These are phyloP conservation scores for Acrodontium crateriforme DNA, from an alignment of 2,329 filamentous ascomycete genomes.

Conservation along the genomic window DNA sequence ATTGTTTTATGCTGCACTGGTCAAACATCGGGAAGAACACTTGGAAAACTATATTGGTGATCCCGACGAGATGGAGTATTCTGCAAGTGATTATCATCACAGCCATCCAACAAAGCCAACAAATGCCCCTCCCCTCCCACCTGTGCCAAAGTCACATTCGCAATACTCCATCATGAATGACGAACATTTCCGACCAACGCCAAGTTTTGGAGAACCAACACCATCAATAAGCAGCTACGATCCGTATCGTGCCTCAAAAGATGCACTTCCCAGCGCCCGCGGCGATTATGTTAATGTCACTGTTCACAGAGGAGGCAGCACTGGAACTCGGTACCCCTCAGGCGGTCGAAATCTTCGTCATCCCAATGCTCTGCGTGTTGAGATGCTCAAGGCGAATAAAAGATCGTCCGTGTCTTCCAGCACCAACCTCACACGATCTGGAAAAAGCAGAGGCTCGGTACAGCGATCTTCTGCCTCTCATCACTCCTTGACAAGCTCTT, in stretches of 20 bases:
- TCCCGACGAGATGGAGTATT: slow-evolving; percentile 55
- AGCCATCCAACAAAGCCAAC: slow-evolving; percentile 29
- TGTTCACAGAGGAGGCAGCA: slow-evolving; percentile 42
- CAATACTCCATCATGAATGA: slow-evolving; percentile 44
- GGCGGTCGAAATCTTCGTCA: slow-evolving; percentile 25
- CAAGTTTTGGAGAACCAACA: slow-evolving; percentile 37
- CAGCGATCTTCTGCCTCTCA: slow-evolving; percentile 22
- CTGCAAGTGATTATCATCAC: slow-evolving; percentile 83
- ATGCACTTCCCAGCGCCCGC: slow-evolving; percentile 34
- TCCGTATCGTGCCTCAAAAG: slow-evolving; percentile 60
- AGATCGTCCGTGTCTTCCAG: slow-evolving; percentile 18
- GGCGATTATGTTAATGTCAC: slow-evolving; percentile 53
- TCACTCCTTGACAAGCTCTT: slow-evolving; percentile 33
- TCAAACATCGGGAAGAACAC: slow-evolving; percentile 70
- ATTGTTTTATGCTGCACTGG: slow-evolving; percentile 75
- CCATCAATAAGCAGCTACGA: slow-evolving; percentile 58
- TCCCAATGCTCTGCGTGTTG: slow-evolving; percentile 29
- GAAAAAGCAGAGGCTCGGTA: slow-evolving; percentile 20
- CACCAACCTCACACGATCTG: slow-evolving; percentile 20
- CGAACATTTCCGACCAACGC: slow-evolving; percentile 33
- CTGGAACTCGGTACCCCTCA: slow-evolving; percentile 24
- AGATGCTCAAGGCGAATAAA: slow-evolving; percentile 21
- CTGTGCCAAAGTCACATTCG: slow-evolving; percentile 32
- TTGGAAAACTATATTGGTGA: slow-evolving; percentile 72
- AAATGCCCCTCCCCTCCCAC: slow-evolving; percentile 23